Evolutionary conservation across 495 filamentous ascomycete genomes (phyloP), one percentile per base, ranked within the genome.

Genomic region (Aspergillus saccharolyticus): DNA sequence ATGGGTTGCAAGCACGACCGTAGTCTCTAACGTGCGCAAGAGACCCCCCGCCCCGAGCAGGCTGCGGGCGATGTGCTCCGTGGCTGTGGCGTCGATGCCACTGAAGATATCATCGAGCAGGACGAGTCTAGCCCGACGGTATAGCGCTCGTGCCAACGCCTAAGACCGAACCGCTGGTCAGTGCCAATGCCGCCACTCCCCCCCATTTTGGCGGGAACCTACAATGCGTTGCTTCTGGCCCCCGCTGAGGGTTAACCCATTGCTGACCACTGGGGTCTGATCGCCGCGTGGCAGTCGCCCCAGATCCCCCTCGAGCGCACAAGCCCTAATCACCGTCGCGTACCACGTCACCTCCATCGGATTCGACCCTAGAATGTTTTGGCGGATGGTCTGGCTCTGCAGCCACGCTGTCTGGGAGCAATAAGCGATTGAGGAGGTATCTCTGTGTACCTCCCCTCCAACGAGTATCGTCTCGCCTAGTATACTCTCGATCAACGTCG

Each of bases 171-270:
- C n/a, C n/a, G n/a, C n/a, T n/a, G n/a, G n/a, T n/a, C n/a, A n/a
- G n/a, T n/a, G n/a, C n/a, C n/a, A n/a, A n/a, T n/a, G n/a, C n/a
- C n/a, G n/a, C n/a, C n/a, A n/a, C n/a, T n/a, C n/a, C n/a, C n/a
- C n/a, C n/a, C n/a, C n/a, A n/a, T n/a, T n/a, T n/a, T n/a, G n/a
- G n/a, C n/a, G n/a, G n/a, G n/a, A n/a, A 22, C 54, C 1, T 44
- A 58, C 49, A n/a, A 54, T 43, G 3, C 48, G n/a, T 63, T 91
- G 87, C 62, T 91, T 92, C 66, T 94, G 90, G 3, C 90, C 90
- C 42, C 90, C 90, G 44, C 87, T 91, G 4, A 94, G 81, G 1
- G 85, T 89, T 60, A 91, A 88, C 24, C 90, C 90, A 19, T 87
- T 79, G 63, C 90, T 89, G 16, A 89, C 90, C 59, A 93, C 89